These are phyloP conservation scores for Xylaria sp. DNA, from an alignment of 2,329 filamentous ascomycete genomes.

Conservation along the genomic window DNA sequence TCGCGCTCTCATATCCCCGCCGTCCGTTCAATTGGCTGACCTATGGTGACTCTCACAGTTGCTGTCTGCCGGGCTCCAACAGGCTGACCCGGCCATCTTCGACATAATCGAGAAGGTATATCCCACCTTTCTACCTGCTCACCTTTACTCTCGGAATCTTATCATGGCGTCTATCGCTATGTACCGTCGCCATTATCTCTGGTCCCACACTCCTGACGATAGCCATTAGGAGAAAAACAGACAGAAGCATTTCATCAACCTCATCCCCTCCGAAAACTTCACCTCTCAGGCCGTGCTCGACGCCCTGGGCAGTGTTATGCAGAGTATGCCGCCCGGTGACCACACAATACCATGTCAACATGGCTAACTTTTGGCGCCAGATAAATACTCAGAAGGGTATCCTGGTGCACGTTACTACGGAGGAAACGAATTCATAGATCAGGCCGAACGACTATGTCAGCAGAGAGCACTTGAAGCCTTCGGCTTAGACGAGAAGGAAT, in stretches of 20 bases:
- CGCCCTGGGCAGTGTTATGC: constrained; percentile 93
- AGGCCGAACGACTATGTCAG: constrained; percentile 89
- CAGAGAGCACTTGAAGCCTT: constrained; percentile 89
- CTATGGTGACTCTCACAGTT: constrained; percentile 64
- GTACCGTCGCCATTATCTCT: too few relatives aligned
- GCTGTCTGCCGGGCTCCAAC: constrained; percentile 79
- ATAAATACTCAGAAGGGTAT: constrained; percentile 99
- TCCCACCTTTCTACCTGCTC: not conserved
- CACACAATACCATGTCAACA: not conserved
- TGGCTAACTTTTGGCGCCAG: constrained; percentile 55
- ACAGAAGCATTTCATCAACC: constrained; percentile 98
- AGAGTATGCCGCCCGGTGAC: constrained; percentile 70
- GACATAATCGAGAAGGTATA: constrained; percentile 89
- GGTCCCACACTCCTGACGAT: constrained; percentile 23
- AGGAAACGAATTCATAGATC: constrained; percentile 95
- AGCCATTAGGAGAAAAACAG: constrained; percentile 85
- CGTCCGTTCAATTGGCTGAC: constrained; percentile 24
- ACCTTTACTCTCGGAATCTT: not conserved
- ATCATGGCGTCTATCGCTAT: not conserved
- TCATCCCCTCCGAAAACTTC: constrained; percentile 96
- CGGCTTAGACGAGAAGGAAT: constrained; percentile 82
- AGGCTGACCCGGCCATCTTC: constrained; percentile 88
- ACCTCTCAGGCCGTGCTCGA: constrained; percentile 93
- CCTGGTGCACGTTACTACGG: constrained; percentile 96
- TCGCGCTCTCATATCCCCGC: too few relatives aligned